Base-by-base conservation (phyloP, 169 alveolate species). In the Cryptosporidium meleagridis region DNA sequence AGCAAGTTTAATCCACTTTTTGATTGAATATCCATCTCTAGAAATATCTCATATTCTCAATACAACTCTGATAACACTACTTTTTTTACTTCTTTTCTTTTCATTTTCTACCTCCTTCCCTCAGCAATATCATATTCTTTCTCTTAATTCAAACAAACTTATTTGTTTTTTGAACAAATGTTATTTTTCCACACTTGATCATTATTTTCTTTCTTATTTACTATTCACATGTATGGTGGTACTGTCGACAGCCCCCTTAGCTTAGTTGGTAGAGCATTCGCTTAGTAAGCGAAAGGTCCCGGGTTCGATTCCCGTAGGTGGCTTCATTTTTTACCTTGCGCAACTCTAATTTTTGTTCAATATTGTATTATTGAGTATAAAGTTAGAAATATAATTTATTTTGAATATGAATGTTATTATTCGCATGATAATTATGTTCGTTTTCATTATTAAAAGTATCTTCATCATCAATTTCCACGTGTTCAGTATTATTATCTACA, bases 211-310 rank as follows among this genome's bases (percentile, higher is more conserved):
- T 9, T 37, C 52, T 41, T 18, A 39, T 61, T 44, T 62, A 80
- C 45, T 59, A 16, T n/a, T 33, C 31, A 67, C 69, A 26, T 26
- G 51, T 14, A 29, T 14, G 39, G 0, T 53, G 18, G 8, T 18
- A 37, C 4, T 23, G 1, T 18, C 62, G 69, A 58, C 73, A 21
- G 96, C 96, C 96, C 92, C 85, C 96, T 85, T 93, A 93, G 96
- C 96, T 93, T 92, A 93, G 96, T 92, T 58, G 96, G 96, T 93
- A 93, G 95, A 93, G 95, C 95, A 93, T 93, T 93, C 95, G 95
- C 95, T 93, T 93, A 93, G 95, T 93, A 93, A 93, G 95, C 95
- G 95, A 93, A 93, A 93, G 95, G 95, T 93, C 96, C 94, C 92
- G 93, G 96, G 96, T 93, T 93, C 96, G 96, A 93, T 92, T 92